Base-by-base conservation (phyloP, 2,329 filamentous ascomycete genomes). In the Diaporthe citri region DNA sequence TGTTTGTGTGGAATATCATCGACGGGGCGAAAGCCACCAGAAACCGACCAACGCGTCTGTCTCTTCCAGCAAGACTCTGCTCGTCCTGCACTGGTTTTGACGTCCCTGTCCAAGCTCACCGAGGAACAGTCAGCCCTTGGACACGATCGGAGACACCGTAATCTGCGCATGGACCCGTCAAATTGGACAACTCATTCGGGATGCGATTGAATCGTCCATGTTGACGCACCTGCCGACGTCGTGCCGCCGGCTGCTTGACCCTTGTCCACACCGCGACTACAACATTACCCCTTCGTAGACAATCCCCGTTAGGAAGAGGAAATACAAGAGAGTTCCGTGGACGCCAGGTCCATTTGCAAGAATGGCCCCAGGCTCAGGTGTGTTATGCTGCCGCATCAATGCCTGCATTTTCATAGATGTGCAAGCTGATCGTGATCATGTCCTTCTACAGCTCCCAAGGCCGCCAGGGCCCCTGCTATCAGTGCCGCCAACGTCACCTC, bases 331-430 rank as follows among this genome's bases (percentile, higher is more conserved):
- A 46, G 31, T 55, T 48, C 46, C 43, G 69, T 57, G 73, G 56
- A 71, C 73, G 69, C 59, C 66, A 72, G 46, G 69, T 64, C 73
- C 73, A 62, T 73, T 67, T 76, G 73, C 43, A 51, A 76, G 75
- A 57, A 76, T 76, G 75, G 75, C 75, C 60, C 60, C 75, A 48
- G 73, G 60, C 57, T 73, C 75, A 76, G 67, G 75, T 76, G 62
- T 64, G 75, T 75, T 48, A 56, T 52, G 64, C 62, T 41, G 34
- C 46, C 39, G 60, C 60, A 48, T 52, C 60, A 46, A 48, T 36
- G 28, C n/a, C 69, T 66, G 55, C 56, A 22, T 51, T 55, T 20
- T 46, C 51, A 39, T 22, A 46, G 55, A 48, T 12, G 66, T 39
- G 31, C 71, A 66, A 67, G 55, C 75, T 76, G 62, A 76, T 69